These are phyloP conservation scores for Carex myosuroides DNA, from an alignment of 176 grass and related monocot genomes.

Conservation along the genomic window DNA sequence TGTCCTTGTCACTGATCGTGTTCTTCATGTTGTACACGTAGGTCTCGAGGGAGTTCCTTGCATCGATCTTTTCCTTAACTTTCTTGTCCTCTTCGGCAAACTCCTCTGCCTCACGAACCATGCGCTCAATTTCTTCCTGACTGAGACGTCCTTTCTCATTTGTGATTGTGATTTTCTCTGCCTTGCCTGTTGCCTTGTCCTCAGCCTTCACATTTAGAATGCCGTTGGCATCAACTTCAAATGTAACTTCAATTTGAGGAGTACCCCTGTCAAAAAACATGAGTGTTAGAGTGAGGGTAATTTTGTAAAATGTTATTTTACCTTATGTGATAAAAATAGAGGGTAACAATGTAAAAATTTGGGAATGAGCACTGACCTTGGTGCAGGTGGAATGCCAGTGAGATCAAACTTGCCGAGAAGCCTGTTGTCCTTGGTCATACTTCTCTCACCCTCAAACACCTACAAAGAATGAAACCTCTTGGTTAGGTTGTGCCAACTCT, in stretches of 20 bases:
- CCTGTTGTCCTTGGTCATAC: constrained; percentile 54
- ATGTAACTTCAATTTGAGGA: constrained; percentile 48
- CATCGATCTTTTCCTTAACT: constrained; percentile 43
- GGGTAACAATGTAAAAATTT: neutral
- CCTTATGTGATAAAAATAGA: neutral
- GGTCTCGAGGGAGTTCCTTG: constrained; percentile 43
- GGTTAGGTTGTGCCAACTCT: neutral
- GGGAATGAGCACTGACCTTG: constrained; percentile 21
- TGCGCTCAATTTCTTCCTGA: constrained; percentile 47
- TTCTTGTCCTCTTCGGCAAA: constrained; percentile 47
- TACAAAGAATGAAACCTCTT: neutral
- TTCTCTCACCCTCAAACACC: constrained; percentile 64
- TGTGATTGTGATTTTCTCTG: constrained; percentile 52
- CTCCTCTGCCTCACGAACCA: constrained; percentile 47
- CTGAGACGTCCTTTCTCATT: constrained; percentile 46
- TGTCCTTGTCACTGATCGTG: constrained; percentile 39
- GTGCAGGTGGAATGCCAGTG: constrained; percentile 46
- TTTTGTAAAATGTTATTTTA: neutral
- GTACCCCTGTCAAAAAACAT: constrained; percentile 31
- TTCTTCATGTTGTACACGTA: constrained; percentile 59
- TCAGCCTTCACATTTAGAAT: constrained; percentile 47
- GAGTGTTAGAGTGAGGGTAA: neutral
- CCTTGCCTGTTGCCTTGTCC: constrained; percentile 48
- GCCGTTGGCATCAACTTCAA: constrained; percentile 47
- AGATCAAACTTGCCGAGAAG: constrained; percentile 60